Base-by-base conservation (phyloP, 148 eudicot species). In the Arbutus unedo region DNA sequence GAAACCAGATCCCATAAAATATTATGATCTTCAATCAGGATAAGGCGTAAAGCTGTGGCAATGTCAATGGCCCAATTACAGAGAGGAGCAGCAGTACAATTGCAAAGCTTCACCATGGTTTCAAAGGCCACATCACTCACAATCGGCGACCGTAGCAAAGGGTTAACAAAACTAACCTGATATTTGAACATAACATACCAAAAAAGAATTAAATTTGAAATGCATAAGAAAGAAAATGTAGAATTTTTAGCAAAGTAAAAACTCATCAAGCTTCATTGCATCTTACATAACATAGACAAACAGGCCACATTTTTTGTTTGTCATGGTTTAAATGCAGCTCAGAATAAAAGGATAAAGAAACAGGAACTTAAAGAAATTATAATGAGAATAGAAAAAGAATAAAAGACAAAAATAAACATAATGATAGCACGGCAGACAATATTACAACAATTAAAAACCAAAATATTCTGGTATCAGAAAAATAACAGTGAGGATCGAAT, bases 21-120 rank as follows among this genome's bases (percentile, higher is more conserved):
- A 81, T 87, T 88, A 86, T 78, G 85, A 51, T 92, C 96, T 78
- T 89, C 95, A 51, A 85, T 86, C 49, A 78, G 87, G 81, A 90
- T 89, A 54, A 96, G 79, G 54, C 98, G 92, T 79, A 94, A 85
- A 57, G 98, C 97, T 78, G 98, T 96, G 73, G 97, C 98, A 89
- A 94, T 89, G 83, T 96, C 99, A 81, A 89, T 93, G 38, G 96
- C 95, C 97, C 94, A 96, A 85, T 91, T 90, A 82, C 91, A 89
- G 68, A 96, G 90, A 47, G 99, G 99, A 87, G 95, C 87, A 81
- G 94, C 92, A 80, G 92, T 89, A 90, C 99, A 96, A 81, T 86
- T 91, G 51, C 96, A 90, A 71, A 96, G 97, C 87, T 93, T 92
- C 87, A 94, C 95, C 91, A 96, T 81, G 45, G 97, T 90, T 85